Base-by-base conservation (phyloP, 1,139 yeast genomes). In the Candida gigantensis region DNA sequence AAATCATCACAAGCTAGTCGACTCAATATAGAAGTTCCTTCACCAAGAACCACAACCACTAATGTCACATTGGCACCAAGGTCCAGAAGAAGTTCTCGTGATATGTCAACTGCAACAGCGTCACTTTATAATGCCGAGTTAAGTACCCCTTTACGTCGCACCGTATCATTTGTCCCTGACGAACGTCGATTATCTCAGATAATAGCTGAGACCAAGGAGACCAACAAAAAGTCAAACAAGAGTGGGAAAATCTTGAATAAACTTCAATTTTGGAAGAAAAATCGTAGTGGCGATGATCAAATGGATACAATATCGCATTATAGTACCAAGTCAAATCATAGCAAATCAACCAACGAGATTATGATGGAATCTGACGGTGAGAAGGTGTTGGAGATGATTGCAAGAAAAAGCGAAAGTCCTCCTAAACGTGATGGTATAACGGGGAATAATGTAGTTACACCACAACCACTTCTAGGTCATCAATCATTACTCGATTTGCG, bases 261-360 rank as follows among this genome's bases (percentile, higher is more conserved):
- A 42, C 55, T 71, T 15, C 72, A 65, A 49, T 71, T 71, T 50
- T 71, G 77, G 77, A 71, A 65, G 37, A 58, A 53, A 31, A 47
- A 41, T 32, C 50, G 52, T 34, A 40, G 38, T 7, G 42, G 39
- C 14, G 21, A 27, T 18, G 14, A 27, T 12, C 32, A 32, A 5
- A 44, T 39, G 11, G 44, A 43, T 35, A 27, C 40, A 2, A 34
- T 30, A 11, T 39, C 44, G 9, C 37, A 34, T 30, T 35, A 34
- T 11, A 44, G 45, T 29, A 27, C 28, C 25, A 27, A 29, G 7
- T 35, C 42, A 4, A 32, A 35, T 19, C 34, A 32, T 24, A 39
- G 42, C 15, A 45, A 40, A 26, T 34, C 40, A 4, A 28, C 36
- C 2, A 16, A 16, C n/a, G 38, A 30, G 18, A 32, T 18, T 10